Percentiles rank a stretch among this genome's conserved stretches.
Evolutionary conservation across 352 stramenopile genomes (phyloP).

Genomic region (Elongisporangium undulatum): DNA sequence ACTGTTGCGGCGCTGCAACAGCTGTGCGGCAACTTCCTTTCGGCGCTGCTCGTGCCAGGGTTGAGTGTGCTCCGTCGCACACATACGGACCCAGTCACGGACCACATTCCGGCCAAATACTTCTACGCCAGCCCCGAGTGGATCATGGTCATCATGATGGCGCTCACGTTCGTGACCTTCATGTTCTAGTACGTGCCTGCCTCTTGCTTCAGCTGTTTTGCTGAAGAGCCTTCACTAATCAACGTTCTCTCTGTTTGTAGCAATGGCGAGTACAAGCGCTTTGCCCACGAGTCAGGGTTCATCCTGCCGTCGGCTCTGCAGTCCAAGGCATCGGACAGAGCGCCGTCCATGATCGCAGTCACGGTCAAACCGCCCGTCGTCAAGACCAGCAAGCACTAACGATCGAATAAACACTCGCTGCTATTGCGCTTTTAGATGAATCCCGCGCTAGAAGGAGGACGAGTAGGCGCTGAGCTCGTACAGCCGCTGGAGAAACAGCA

Average conservation of each 20-base stretch:
- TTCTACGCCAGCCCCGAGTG: constrained; percentile 52
- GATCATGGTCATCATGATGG: constrained; percentile 39
- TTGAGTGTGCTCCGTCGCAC: constrained; percentile 39
- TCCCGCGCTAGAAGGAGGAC: background rate
- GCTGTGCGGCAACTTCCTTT: constrained; percentile 75
- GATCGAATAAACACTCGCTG: background rate
- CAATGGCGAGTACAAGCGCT: constrained; percentile 54
- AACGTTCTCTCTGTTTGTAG: constrained; percentile 14
- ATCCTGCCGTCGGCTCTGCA: constrained; percentile 11
- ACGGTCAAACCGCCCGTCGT: constrained; percentile 6
- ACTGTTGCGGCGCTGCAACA: constrained; percentile 73
- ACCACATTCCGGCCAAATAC: constrained; percentile 22
- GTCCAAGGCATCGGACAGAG: constrained; percentile 3
- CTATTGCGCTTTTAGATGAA: too few species aligned
- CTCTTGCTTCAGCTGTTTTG: background rate
- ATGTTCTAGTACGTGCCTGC: constrained; percentile 42
- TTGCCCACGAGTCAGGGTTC: constrained; percentile 23
- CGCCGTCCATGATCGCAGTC: constrained; percentile 12
- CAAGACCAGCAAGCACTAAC: background rate
- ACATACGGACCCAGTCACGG: constrained; percentile 18
- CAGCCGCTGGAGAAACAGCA: constrained; percentile 33
- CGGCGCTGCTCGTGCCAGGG: constrained; percentile 47
- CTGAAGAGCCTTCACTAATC: background rate
- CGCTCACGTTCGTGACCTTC: constrained; percentile 40
- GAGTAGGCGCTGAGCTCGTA: constrained; percentile 23